Evolutionary conservation across 75 land plant genomes (phyloP).

Genomic region (Larix kaempferi): DNA sequence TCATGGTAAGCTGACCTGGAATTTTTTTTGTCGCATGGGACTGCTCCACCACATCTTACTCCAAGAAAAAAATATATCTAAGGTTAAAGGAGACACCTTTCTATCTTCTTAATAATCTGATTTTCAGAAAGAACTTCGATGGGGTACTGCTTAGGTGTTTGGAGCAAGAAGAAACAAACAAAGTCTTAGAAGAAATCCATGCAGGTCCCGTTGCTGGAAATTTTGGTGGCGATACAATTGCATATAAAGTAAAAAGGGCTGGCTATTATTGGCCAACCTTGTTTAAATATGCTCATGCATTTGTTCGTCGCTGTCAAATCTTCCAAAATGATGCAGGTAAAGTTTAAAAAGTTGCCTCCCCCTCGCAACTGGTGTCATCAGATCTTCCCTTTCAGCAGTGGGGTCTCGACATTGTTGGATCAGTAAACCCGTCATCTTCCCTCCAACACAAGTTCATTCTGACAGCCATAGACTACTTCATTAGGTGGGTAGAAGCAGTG

Average conservation of each 20-base stretch:
- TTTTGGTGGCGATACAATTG: neutral
- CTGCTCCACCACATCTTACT: no score
- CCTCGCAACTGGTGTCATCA: no score
- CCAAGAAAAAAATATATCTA: no score
- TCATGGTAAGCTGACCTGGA: no score
- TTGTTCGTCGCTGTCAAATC: fast-evolving
- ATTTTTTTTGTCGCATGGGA: no score
- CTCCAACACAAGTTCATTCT: neutral
- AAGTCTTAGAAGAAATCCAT: neutral
- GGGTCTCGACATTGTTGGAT: neutral
- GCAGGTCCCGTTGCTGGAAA: neutral
- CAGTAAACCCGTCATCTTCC: neutral
- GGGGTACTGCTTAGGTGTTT: neutral
- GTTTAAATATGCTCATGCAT: neutral
- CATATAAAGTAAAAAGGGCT: neutral
- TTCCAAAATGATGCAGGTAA: fast-evolving
- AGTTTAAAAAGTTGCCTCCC: fast-evolving
- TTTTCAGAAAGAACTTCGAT: neutral
- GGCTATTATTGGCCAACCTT: neutral
- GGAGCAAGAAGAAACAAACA: neutral
- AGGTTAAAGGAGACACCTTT: no score
- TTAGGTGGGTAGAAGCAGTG: neutral
- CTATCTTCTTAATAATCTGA: neutral
- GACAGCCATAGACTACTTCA: neutral
- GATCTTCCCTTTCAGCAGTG: neutral